Evolutionary conservation across 2,329 filamentous ascomycete genomes (phyloP), one percentile per base, ranked within the genome.

Genomic region (Alternaria rosae): DNA sequence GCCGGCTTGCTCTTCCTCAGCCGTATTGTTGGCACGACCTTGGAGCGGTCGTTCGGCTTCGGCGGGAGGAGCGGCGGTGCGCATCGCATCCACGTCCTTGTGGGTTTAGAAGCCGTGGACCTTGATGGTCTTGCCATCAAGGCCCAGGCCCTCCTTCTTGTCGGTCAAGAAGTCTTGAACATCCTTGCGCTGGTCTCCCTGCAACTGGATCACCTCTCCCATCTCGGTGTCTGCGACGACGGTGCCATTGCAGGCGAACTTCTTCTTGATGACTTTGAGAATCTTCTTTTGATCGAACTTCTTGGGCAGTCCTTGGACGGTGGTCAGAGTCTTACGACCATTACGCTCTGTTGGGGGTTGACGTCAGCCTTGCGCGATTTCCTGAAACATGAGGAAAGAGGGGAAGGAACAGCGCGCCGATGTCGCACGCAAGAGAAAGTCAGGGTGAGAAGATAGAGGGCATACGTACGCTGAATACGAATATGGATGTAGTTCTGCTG

Each of bases 201-300:
- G 95, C 79, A 99, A 91, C 88, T 98, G 95, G 80, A 99, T 97
- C 88, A 98, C 94, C 88, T 98, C 94, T 81, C 94, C 94, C 92
- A 97, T 97, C 85, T 97, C 93, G 75, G 88, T 89, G 85, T 98
- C 94, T 81, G 89, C 89, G 84, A 98, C 94, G 83, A 97, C 96
- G 85, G 94, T 98, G 88, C 94, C 94, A 97, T 98, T 98, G 92
- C 94, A 98, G 83, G 94, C 94, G 79, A 97, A 98, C 82, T 97
- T 95, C 89, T 98, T 98, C 91, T 98, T 98, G 87, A 98, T 97
- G 84, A 97, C 93, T 87, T 97, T 97, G 78, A 98, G 90, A 81
- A 99, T 97, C 86, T 97, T 97, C 89, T 97, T 98, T 85, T 95
- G 93, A 85, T 97, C 94, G 80, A 97, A 98, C 82, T 98, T 97